phyloP scores from a whole-genome alignment of 495 filamentous ascomycete species.

The Zalerion maritima region DNA sequence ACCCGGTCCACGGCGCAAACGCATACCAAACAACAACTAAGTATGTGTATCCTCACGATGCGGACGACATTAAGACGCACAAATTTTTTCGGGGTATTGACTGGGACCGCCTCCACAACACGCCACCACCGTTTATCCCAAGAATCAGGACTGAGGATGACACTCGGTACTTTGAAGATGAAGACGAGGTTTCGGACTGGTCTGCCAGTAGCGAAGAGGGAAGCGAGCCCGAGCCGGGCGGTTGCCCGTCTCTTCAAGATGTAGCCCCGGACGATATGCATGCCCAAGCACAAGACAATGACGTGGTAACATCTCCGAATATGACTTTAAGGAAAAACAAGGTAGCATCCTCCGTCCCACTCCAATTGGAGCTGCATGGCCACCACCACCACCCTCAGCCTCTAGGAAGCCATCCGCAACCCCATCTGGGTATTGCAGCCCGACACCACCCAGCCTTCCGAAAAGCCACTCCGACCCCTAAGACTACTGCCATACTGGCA shows the following conservation, averaged over 20 bases:
- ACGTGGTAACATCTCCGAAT: constrained; percentile 5
- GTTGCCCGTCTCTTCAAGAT: constrained; percentile 5
- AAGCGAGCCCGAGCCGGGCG: constrained; percentile 1
- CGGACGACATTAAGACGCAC: constrained; percentile 64
- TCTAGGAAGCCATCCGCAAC: constrained; percentile 1
- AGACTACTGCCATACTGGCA: no score
- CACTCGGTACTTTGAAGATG: constrained; percentile 81
- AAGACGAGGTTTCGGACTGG: constrained; percentile 47
- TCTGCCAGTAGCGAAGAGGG: constrained; percentile 15
- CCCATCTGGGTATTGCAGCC: constrained; percentile 8
- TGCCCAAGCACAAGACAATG: constrained; percentile 7
- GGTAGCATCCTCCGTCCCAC: constrained; percentile 4
- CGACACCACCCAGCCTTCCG: no score
- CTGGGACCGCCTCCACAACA: constrained; percentile 54
- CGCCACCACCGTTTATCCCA: constrained; percentile 64
- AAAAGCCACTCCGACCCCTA: no score
- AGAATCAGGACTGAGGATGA: constrained; percentile 55
- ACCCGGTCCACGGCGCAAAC: not conserved
- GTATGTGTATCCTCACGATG: constrained; percentile 67
- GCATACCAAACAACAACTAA: constrained; percentile 15
- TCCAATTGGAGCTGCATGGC: not conserved
- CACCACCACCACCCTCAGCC: not conserved
- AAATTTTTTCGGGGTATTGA: constrained; percentile 53
- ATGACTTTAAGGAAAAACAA: not conserved
- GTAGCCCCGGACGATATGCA: constrained; percentile 5